Percentiles rank a stretch among this genome's conserved stretches.
Evolutionary conservation across 225 moss, liverwort and hornwort genomes (phyloP).

Genomic region (Antitrichia curtipendula): DNA sequence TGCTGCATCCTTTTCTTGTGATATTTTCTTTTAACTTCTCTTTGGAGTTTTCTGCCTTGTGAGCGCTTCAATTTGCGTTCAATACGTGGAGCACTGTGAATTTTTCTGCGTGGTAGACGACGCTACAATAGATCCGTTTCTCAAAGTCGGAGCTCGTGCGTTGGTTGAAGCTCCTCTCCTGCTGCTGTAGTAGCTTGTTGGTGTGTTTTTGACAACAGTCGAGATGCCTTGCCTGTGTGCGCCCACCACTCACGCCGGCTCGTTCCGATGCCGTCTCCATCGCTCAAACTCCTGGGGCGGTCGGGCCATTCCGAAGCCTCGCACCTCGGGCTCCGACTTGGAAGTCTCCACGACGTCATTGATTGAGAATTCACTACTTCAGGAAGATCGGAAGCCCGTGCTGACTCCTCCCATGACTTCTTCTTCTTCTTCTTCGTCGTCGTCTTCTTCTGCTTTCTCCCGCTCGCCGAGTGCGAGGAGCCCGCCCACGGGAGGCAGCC

Average conservation of each 20-base stretch:
- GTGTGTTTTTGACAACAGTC: neutral
- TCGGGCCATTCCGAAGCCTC: slow-evolving; percentile 3
- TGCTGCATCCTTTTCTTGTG: neutral
- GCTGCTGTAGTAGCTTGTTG: neutral
- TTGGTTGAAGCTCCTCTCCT: neutral
- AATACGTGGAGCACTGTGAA: neutral
- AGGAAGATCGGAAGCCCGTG: neutral
- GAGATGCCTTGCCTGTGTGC: slow-evolving; percentile 79
- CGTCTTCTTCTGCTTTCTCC: neutral
- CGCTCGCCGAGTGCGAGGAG: slow-evolving; percentile 1
- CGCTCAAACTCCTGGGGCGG: slow-evolving; percentile 38
- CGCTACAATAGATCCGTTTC: neutral
- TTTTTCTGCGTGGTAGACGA: neutral
- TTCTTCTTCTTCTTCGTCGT: neutral
- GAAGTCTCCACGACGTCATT: slow-evolving; percentile 9
- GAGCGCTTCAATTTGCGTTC: neutral
- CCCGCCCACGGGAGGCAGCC: slow-evolving; percentile 13
- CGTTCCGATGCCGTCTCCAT: slow-evolving; percentile 72
- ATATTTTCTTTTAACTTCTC: neutral
- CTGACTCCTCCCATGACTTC: neutral
- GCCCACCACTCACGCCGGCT: slow-evolving; percentile 73
- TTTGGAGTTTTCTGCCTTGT: neutral
- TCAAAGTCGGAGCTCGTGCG: neutral
- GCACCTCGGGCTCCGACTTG: neutral
- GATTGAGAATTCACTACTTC: slow-evolving; percentile 3